Evolutionary conservation across 1,284 basidiomycete species (phyloP), one percentile per base, ranked within the genome.

Genomic region (Gomphus bonarii): DNA sequence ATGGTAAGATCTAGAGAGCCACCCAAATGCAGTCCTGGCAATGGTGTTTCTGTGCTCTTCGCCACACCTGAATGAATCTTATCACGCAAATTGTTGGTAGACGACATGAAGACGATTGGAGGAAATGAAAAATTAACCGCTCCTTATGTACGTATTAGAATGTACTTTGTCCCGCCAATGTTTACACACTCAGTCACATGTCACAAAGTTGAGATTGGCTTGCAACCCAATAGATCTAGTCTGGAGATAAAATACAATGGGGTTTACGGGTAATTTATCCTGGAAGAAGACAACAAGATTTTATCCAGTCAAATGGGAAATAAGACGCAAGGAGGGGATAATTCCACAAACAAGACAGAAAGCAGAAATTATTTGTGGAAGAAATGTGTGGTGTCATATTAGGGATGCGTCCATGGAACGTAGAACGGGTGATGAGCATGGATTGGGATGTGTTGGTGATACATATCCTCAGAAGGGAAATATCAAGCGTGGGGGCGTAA

Each of bases 1-100:
- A 94, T 91, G 35, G 83, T 87, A 61, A 94, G 78, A 4, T 75
- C 72, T 48, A 73, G 69, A 20, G 61, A 47, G 25, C 28, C 18
- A 20, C 38, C 18, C 46, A 38, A 35, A 40, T 20, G 33, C 33
- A 51, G 11, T n/a, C 31, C 33, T 16, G 18, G 50, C 14, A 22
- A 38, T 1, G 36, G 49, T n/a, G 50, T 18, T 16, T 53, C 25
- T 42, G 36, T 10, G 25, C 30, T 36, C 7, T 18, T 22, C 18
- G 28, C 36, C 7, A 51, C 28, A 12, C 55, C 55, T n/a, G 55
- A 57, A 38, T 58, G 57, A 14, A 58, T 58, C 38, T 53, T 52
- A 22, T 33, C 57, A 31, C 57, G 25, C 28, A 58, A 33, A n/a
- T 22, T 35, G 42, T 58, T 50, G 9, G 50, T 52, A 22, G 57